These are phyloP conservation scores for Talaromyces marneffei DNA, from an alignment of 2,329 filamentous ascomycete species.

Conservation along the genomic window DNA sequence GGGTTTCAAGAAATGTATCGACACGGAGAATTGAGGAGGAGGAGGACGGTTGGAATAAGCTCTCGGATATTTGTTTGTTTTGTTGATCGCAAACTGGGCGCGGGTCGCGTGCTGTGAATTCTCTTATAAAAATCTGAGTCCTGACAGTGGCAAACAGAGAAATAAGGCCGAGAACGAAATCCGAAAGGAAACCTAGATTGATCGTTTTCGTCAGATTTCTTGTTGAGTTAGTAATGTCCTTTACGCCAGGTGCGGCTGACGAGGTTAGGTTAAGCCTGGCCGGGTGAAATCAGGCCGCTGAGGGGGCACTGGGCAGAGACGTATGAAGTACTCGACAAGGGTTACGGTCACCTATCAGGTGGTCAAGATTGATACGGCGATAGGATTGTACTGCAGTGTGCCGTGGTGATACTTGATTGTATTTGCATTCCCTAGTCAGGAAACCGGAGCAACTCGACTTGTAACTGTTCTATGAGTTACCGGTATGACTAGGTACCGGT, in stretches of 20 bases:
- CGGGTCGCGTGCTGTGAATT: background rate
- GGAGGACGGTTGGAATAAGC: background rate
- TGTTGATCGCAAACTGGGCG: slow-evolving; percentile 3
- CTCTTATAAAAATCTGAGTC: background rate
- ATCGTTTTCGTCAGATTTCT: background rate
- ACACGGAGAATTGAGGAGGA: background rate
- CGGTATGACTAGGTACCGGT: no score
- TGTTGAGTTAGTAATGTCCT: background rate
- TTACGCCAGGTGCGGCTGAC: background rate
- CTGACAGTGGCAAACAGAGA: background rate
- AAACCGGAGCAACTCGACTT: no score
- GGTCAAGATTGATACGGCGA: background rate
- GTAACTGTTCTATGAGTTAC: no score
- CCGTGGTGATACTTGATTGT: background rate
- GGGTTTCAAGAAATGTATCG: background rate
- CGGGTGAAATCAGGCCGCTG: background rate
- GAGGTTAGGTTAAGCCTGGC: background rate
- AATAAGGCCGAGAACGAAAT: background rate
- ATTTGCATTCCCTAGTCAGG: background rate
- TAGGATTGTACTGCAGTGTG: background rate
- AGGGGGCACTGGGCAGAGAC: background rate
- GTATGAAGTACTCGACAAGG: background rate
- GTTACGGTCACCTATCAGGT: background rate
- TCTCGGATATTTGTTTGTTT: slow-evolving; percentile 8
- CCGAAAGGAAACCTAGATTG: background rate